Percentiles rank a stretch among this genome's conserved stretches.
Conservation (phyloP, 2,329 filamentous ascomycete species). For the Geoglossum cookeanum region DNA sequence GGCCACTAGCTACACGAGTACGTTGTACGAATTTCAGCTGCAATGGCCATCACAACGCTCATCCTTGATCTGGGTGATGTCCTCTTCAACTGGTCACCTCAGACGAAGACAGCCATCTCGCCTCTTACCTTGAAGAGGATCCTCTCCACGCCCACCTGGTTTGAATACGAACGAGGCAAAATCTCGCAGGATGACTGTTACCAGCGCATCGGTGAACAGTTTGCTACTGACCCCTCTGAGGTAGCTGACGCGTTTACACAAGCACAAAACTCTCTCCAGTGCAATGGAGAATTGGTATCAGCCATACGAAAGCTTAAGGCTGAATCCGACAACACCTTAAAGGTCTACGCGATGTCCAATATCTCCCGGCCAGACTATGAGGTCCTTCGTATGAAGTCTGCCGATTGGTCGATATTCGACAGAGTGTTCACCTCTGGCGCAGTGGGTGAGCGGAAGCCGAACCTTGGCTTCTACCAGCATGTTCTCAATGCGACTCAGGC, state of each 20-base stretch:
- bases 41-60: slow-evolving; percentile 5
- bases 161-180: slow-evolving; percentile 15
- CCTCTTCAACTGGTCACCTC: slow-evolving; percentile 17
- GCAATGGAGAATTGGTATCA: slow-evolving; percentile 11
- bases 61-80: slow-evolving; percentile 21
- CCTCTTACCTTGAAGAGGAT: slow-evolving; percentile 12
- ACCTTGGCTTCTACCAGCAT: slow-evolving; percentile 17
- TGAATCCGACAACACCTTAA: slow-evolving; percentile 4
- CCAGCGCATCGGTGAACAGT: slow-evolving; percentile 11
- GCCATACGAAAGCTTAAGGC: slow-evolving; percentile 11
- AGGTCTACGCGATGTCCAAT: slow-evolving; percentile 19
- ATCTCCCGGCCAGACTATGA: slow-evolving; percentile 15
- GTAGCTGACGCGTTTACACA: slow-evolving; percentile 16
- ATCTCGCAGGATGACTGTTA: slow-evolving; percentile 14
- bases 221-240: slow-evolving; percentile 11
- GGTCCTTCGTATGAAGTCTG: slow-evolving; percentile 10
- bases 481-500: slow-evolving; percentile 13
- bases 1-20: no score
- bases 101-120: slow-evolving; percentile 13
- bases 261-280: slow-evolving; percentile 14
- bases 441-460: slow-evolving; percentile 19
- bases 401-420: slow-evolving; percentile 19
- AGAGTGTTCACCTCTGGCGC: slow-evolving; percentile 18
- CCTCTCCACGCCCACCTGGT: slow-evolving; percentile 15
- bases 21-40: neutral